Conservation (phyloP, 2,329 filamentous ascomycete species). For the Monilinia polystroma region DNA sequence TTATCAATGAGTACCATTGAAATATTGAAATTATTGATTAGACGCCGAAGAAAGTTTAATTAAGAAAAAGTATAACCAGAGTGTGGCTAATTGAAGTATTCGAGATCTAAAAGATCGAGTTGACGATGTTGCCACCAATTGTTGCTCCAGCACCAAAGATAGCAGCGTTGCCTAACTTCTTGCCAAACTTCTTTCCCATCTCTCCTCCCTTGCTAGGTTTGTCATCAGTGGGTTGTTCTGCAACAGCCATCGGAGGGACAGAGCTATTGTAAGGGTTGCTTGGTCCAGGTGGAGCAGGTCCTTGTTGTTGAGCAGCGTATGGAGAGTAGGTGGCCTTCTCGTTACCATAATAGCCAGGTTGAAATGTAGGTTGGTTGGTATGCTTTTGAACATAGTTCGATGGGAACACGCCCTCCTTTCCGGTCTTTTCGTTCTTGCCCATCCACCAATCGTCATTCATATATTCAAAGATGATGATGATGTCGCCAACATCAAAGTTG, state of each 20-base stretch:
- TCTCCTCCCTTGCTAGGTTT: slow-evolving; percentile 53
- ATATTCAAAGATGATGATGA: slow-evolving; percentile 78
- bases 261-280: slow-evolving; percentile 65
- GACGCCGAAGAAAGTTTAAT: not conserved
- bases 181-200: slow-evolving; percentile 91
- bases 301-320: slow-evolving; percentile 26
- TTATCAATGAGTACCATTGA: not conserved
- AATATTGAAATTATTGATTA: not conserved
- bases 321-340: slow-evolving; percentile 29
- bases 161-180: slow-evolving; percentile 81
- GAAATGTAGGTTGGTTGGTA: slow-evolving; percentile 37
- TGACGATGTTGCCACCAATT: slow-evolving; percentile 85
- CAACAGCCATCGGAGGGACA: slow-evolving; percentile 73
- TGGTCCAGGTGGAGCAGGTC: slow-evolving; percentile 46
- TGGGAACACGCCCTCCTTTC: slow-evolving; percentile 91
- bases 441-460: slow-evolving; percentile 99
- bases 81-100: not conserved
- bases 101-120: slow-evolving; percentile 72
- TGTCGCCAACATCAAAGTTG: slow-evolving; percentile 76
- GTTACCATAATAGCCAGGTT: slow-evolving; percentile 27
- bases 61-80: not conserved
- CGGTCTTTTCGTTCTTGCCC: slow-evolving; percentile 80
- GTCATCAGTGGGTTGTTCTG: slow-evolving; percentile 49
- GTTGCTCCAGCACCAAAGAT: slow-evolving; percentile 93
- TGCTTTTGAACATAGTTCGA: slow-evolving; percentile 80